Base-by-base conservation (phyloP, 352 stramenopile species). In the Phytophthora cajani region DNA sequence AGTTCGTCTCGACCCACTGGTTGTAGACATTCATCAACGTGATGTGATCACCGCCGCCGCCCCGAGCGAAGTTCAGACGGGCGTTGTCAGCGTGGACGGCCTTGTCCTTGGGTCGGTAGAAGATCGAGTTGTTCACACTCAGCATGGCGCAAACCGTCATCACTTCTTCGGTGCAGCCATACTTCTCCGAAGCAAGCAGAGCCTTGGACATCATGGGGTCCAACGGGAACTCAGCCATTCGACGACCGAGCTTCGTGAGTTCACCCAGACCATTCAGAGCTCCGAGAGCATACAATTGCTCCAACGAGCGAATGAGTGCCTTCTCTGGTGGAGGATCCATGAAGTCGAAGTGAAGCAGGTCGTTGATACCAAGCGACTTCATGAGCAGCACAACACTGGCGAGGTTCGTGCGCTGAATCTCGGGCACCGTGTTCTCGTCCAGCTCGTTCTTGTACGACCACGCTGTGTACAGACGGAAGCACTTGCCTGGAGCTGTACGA, bases 291-390 rank as follows among this genome's bases (percentile, higher is more conserved):
- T 99, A 99, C 7, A 99, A 84, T 77, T 99, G 95, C 79, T 99
- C 97, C 7, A 99, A 85, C 14, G 97, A 97, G 16, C 97, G 89
- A 65, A 99, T 99, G 16, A 99, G 84, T 17, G 97, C 98, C 80
- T 99, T 98, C 47, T 98, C 92, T 4, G 98, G 98, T 17, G 98
- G 98, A 17, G 97, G 90, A 80, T 99, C 98, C 97, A 99, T 99
- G 69, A 99, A 99, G 80, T 99, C 98, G 70, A 99, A 99, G 72
- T 99, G 87, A 19, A 99, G 78, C 55, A 99, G 77, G 79, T 99
- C 97, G 73, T 99, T 98, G 73, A 99, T 99, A 5, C 98, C 98
- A 3, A 99, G 86, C 69, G 90, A 98, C 80, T 99, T 99, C 63
- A 99, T 93, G 74, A 99, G 91, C 42, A 99, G 82, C 61, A 99